Percentiles rank a stretch among this genome's conserved stretches.
Conservation (phyloP, 2,329 filamentous ascomycete species). For the Aureobasidium vineae region DNA sequence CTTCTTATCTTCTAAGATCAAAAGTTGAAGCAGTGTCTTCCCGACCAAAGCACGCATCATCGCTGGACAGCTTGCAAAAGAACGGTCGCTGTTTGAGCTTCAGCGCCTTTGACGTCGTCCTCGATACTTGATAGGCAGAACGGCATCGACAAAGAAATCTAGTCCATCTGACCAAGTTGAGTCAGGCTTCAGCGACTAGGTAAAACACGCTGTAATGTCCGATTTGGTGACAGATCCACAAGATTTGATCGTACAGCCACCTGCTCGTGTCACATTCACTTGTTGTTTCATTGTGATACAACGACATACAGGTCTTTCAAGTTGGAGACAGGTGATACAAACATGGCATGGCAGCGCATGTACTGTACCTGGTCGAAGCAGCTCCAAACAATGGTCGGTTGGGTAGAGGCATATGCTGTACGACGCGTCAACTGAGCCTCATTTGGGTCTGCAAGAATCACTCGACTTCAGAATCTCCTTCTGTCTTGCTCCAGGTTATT, state of each 20-base stretch:
- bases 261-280: background rate
- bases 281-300: background rate
- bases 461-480: background rate
- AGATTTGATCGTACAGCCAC: slow-evolving; percentile 2
- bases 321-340: background rate
- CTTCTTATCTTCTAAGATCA: background rate
- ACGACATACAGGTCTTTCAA: slow-evolving; percentile 4
- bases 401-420: background rate
- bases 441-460: background rate
- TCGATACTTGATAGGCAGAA: background rate
- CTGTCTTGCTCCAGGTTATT: background rate
- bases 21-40: background rate
- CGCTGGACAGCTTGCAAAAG: background rate
- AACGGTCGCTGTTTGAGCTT: background rate
- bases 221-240: background rate
- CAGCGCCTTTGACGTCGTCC: background rate
- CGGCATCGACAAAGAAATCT: background rate
- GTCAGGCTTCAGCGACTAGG: background rate
- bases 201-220: slow-evolving; percentile 2
- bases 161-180: background rate
- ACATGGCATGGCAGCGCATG: background rate
- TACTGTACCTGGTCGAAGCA: background rate
- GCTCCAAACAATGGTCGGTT: background rate
- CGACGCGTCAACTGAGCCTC: background rate
- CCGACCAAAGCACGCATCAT: background rate